A percentile compares a stretch with the other conserved stretches of the same genome.
Conservation (phyloP, 2,329 filamentous ascomycete species). For the Scleromitrula shiraiana region DNA sequence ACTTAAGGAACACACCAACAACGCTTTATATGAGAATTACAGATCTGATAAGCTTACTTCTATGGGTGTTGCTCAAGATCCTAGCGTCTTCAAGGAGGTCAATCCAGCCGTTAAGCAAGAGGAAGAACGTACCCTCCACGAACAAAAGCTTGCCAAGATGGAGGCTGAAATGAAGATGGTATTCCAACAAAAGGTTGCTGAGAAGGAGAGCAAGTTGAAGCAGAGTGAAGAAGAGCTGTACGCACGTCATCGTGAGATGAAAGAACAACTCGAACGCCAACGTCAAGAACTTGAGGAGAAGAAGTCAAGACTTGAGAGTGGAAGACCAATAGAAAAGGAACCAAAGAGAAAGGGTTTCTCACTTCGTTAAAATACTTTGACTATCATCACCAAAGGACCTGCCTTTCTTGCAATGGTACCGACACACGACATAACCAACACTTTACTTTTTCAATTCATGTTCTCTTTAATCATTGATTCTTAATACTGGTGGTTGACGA, state of each 20-base stretch:
- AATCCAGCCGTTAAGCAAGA: slow-evolving; percentile 99
- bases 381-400: not conserved
- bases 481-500: slow-evolving; percentile 9
- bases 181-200: slow-evolving; percentile 99
- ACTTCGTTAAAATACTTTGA: slow-evolving; percentile 60
- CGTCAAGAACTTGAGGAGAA: slow-evolving; percentile 95
- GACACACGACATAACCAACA: slow-evolving; percentile 1
- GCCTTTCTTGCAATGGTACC: slow-evolving; percentile 8
- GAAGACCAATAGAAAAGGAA: slow-evolving; percentile 93
- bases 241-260: slow-evolving; percentile 98
- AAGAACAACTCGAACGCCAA: slow-evolving; percentile 96
- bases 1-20: slow-evolving; percentile 99
- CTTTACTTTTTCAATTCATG: slow-evolving; percentile 12
- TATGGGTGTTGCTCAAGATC: slow-evolving; percentile 98
- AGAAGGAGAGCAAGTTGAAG: slow-evolving; percentile 99
- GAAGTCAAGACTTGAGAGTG: slow-evolving; percentile 91
- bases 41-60: slow-evolving; percentile 97
- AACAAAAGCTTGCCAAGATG: slow-evolving; percentile 99
- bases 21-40: slow-evolving; percentile 98
- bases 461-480: slow-evolving; percentile 13
- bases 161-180: slow-evolving; percentile 99
- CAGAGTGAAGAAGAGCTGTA: slow-evolving; percentile 99
- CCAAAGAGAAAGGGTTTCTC: slow-evolving; percentile 99
- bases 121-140: slow-evolving; percentile 94
- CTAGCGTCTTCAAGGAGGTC: slow-evolving; percentile 99